Conservation (phyloP, 768 basidiomycete genomes). For the Tricholoma furcatifolium region DNA sequence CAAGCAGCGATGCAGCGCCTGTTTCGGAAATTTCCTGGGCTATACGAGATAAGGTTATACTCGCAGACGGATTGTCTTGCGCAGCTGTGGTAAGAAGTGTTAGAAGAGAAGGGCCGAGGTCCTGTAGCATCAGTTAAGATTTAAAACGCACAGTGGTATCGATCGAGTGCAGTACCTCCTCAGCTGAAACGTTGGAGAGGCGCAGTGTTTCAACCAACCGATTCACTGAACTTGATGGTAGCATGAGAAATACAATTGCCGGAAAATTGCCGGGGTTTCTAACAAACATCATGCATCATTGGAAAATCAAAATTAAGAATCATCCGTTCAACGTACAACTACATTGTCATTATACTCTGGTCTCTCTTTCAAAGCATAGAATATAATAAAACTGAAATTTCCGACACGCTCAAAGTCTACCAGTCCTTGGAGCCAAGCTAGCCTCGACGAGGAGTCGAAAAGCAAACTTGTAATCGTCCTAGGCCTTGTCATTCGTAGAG, state of each 20-base stretch:
- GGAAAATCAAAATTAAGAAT: too few species aligned
- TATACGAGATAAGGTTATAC: conserved; percentile 28
- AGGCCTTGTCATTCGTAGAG: too few species aligned
- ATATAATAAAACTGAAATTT: too few species aligned
- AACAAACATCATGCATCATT: background rate
- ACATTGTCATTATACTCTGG: too few species aligned
- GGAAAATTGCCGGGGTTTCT: background rate
- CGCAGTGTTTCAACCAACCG: conserved; percentile 5
- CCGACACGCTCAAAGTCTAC: too few species aligned
- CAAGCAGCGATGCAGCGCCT: conserved; percentile 22
- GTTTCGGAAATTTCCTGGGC: conserved; percentile 26
- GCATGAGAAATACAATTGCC: background rate
- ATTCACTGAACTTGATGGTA: conserved; percentile 1
- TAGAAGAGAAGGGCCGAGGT: conserved; percentile 19
- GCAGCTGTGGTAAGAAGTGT: conserved; percentile 29
- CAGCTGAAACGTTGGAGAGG: conserved; percentile 6
- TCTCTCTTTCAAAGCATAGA: too few species aligned
- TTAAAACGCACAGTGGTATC: background rate
- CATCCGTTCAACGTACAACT: too few species aligned
- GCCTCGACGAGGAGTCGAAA: too few species aligned
- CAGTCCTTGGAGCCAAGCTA: too few species aligned
- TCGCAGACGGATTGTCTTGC: conserved; percentile 26
- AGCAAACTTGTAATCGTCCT: too few species aligned
- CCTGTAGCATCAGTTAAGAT: conserved; percentile 5
- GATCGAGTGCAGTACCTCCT: conserved; percentile 8